Evolutionary conservation across 164 flowering plant species (phyloP).

Genomic region (Santalum album): DNA sequence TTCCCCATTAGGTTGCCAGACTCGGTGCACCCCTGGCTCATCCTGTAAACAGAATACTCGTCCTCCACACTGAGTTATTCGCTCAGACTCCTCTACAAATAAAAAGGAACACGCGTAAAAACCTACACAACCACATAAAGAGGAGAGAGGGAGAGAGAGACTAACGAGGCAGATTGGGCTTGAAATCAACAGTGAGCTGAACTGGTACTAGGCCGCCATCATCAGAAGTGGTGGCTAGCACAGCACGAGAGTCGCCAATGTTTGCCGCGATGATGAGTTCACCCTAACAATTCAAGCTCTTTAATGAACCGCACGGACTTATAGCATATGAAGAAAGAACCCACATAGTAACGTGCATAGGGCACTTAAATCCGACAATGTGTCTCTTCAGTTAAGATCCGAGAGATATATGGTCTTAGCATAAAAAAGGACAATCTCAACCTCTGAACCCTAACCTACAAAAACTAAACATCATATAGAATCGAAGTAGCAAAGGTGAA

Average conservation of each 20-base stretch:
- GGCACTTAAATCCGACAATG: too few relatives aligned
- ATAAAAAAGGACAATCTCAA: too few relatives aligned
- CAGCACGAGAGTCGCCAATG: slow-evolving; percentile 64
- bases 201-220: slow-evolving; percentile 37
- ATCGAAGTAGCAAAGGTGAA: too few relatives aligned
- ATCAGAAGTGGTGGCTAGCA: slow-evolving; percentile 38
- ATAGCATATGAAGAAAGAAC: too few relatives aligned
- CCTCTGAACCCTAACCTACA: too few relatives aligned
- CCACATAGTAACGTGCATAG: too few relatives aligned
- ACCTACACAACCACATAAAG: background rate
- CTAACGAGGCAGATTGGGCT: slow-evolving; percentile 58
- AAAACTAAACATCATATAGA: too few relatives aligned
- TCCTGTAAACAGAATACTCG: slow-evolving; percentile 39
- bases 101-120: background rate
- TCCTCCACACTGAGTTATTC: slow-evolving; percentile 41
- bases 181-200: slow-evolving; percentile 53
- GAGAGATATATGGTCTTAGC: too few relatives aligned
- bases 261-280: slow-evolving; percentile 41
- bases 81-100: slow-evolving; percentile 47
- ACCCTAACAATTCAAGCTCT: slow-evolving; percentile 38
- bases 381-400: too few relatives aligned
- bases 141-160: slow-evolving; percentile 9
- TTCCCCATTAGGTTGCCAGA: slow-evolving; percentile 46
- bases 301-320: too few relatives aligned
- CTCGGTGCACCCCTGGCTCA: slow-evolving; percentile 53